Conservation (phyloP, 163 green algal species). For the Smithsoniella earleae region DNA sequence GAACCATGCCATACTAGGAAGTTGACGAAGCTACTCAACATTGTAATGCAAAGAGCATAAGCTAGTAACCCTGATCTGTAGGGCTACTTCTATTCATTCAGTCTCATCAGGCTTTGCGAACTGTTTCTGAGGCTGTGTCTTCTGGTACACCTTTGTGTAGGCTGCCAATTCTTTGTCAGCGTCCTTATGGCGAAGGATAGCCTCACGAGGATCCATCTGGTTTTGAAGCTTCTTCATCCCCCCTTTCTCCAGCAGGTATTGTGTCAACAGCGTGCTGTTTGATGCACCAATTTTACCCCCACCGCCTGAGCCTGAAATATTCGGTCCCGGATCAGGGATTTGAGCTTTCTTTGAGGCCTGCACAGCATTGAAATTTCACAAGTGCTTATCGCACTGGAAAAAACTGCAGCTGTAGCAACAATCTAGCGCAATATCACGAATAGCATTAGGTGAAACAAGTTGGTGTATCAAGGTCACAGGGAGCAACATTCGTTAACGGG, state of each 20-base stretch:
- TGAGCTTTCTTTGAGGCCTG: slow-evolving; percentile 41
- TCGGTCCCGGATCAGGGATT: slow-evolving; percentile 46
- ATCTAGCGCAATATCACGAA: not conserved
- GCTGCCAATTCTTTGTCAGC: slow-evolving; percentile 44
- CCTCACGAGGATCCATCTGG: slow-evolving; percentile 58
- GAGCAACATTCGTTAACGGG: too few relatives aligned
- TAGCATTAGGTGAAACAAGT: slow-evolving; percentile 4
- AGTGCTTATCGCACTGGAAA: slow-evolving; percentile 39
- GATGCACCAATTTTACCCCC: slow-evolving; percentile 62
- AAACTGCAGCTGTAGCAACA: slow-evolving; percentile 30
- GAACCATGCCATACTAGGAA: too few relatives aligned
- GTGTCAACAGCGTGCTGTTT: slow-evolving; percentile 72
- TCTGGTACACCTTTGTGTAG: slow-evolving; percentile 54
- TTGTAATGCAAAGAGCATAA: too few relatives aligned
- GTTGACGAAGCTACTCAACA: too few relatives aligned
- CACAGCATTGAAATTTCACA: slow-evolving; percentile 8
- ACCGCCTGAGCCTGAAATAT: slow-evolving; percentile 36
- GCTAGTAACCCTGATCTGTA: too few relatives aligned
- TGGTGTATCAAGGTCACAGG: slow-evolving; percentile 19
- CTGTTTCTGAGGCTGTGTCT: slow-evolving; percentile 65
- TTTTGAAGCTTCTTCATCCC: slow-evolving; percentile 47
- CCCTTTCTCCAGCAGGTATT: slow-evolving; percentile 74
- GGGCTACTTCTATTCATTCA: too few relatives aligned
- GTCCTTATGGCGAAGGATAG: slow-evolving; percentile 60
- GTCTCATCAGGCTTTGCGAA: slow-evolving; percentile 57